phyloP scores from a whole-genome alignment of 257 asterid genomes.

The Coffea eugenioides region DNA sequence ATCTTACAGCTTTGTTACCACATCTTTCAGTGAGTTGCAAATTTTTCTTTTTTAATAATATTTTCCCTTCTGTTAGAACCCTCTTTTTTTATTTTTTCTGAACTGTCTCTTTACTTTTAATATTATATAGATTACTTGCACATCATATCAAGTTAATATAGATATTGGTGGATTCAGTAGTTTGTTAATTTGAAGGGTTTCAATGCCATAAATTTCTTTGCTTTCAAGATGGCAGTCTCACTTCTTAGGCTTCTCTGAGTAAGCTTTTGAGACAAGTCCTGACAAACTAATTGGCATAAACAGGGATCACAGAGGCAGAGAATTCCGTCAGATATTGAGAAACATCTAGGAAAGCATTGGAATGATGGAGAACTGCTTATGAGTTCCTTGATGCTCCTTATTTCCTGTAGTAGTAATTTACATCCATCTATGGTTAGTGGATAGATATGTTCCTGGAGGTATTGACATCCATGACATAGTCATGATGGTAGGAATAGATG shows the following conservation, averaged over 20 bases:
- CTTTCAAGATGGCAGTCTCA: not conserved
- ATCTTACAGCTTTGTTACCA: conserved; percentile 58
- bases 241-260: not conserved
- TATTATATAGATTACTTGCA: not conserved
- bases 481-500: no score
- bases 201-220: not conserved
- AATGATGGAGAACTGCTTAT: not conserved
- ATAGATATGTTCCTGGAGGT: not conserved
- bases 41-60: conserved; percentile 5
- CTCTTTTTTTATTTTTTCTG: not conserved
- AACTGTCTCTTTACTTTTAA: no score
- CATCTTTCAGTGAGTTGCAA: conserved; percentile 60
- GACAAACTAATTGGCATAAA: not conserved
- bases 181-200: no score
- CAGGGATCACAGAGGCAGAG: not conserved
- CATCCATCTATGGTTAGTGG: not conserved
- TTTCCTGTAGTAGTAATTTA: not conserved
- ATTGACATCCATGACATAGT: no score
- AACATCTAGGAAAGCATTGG: not conserved
- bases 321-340: not conserved
- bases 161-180: not conserved
- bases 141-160: not conserved
- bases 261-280: not conserved
- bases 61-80: not conserved
- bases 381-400: not conserved